Base-by-base conservation (phyloP, 73 alveolate species). In the Paramecium primaurelia region DNA sequence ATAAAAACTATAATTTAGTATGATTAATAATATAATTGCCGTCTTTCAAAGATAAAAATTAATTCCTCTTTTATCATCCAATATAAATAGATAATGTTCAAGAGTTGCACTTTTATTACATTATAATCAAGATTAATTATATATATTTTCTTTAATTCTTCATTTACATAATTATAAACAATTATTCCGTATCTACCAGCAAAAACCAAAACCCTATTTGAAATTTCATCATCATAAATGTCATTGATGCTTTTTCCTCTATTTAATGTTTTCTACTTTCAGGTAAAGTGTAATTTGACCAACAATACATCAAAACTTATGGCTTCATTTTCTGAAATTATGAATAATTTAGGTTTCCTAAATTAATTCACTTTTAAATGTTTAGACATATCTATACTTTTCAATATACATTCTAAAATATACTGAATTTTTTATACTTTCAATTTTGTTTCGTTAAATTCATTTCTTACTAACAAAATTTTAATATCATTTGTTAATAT, bases 11-110 rank as follows among this genome's bases (percentile, higher is more conserved):
- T 77, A 38, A 20, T 34, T 7, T 40, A n/a, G n/a, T n/a, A n/a
- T n/a, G n/a, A 38, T 77, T 73, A 26, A 32, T 16, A 18, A 18
- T 20, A 42, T n/a, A 38, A 40, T 77, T 22, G 16, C 3, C 40
- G 8, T 11, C 20, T 38, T 18, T 14, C 10, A 77, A 42, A 7
- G n/a, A 34, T 16, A 38, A 30, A 77, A 77, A 77, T 77, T 73
- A 18, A 77, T 77, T 38, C 89, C 89, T 20, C 9, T 42, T 77
- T 40, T 77, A 77, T 37, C 64, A 77, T 77, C 89, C 1, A 77
- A 77, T 34, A 44, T 11, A 77, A 77, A 77, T 77, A 77, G 47
- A 20, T 37, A 0, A 44, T 77, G 6, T 36, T 59, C 89, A 34
- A 42, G n/a, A 12, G 64, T 77, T 77, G 14, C 1, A 77, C 89